Evolutionary conservation across 2,329 filamentous ascomycete genomes (phyloP), one percentile per base, ranked within the genome.

Genomic region (Fusarium sp.): DNA sequence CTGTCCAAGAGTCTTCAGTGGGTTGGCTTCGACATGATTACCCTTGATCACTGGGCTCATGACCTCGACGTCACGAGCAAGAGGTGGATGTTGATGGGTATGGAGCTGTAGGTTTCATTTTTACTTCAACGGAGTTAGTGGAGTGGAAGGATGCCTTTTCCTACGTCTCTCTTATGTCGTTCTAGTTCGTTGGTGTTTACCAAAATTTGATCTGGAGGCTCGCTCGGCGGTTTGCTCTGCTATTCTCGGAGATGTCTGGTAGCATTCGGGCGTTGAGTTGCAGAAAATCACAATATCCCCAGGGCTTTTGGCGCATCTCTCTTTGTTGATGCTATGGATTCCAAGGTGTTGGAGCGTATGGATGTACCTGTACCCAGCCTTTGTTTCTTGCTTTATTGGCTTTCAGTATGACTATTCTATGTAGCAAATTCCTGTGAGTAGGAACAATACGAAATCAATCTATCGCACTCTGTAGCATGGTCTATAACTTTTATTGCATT

Each of bases 21-120:
- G 95, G 95, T 97, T 74, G 95, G 95, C 64, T 98, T 98, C 80
- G 93, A 94, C 80, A 89, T 96, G 75, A 91, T 91, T 59, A 96
- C 93, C 27, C 87, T 98, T 50, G 92, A 95, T 76, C 89, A 90
- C 76, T 98, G 94, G 92, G 89, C 90, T 18, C 85, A 87, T 54
- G 86, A 87, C 42, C 81, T 88, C 64, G 90, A 93, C 72, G 88
- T 92, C 62, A 91, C 93, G 60, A 97, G 94, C 84, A 85, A 91
- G 62, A 88, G 88, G 78, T 98, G 95, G 95, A 83, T 98, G 68
- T 94, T 97, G 81, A 90, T 98, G 87, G 91, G 92, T 72, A 96
- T 97, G 91, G 95, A 98, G 82, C 86, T 96, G 67, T 97, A 88
- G 81, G 86, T 94, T 69, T 62, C 38, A 68, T 52, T 24, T 65